phyloP scores from a whole-genome alignment of 2,329 filamentous ascomycete species.

The Pseudogymnoascus sp. region DNA sequence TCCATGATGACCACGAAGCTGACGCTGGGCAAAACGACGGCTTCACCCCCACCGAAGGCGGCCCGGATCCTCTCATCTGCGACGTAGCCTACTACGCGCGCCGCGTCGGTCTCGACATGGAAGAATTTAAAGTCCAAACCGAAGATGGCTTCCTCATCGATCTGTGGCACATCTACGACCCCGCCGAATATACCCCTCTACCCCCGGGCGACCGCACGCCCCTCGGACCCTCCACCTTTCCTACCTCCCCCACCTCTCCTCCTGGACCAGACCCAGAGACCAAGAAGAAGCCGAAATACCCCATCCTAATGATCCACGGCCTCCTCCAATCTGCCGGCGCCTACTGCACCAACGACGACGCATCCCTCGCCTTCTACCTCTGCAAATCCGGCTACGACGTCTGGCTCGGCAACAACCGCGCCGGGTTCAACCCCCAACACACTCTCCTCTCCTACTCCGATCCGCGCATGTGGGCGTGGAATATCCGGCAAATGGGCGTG shows the following conservation, averaged over 20 bases:
- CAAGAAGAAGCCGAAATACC: slow-evolving; percentile 56
- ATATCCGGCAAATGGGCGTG: slow-evolving; percentile 87
- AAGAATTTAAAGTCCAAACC: slow-evolving; percentile 76
- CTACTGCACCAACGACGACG: slow-evolving; percentile 84
- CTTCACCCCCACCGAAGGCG: slow-evolving; percentile 69
- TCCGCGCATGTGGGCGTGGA: slow-evolving; percentile 95
- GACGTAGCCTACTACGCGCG: slow-evolving; percentile 82
- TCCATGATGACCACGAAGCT: slow-evolving; percentile 29
- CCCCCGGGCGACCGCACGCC: slow-evolving; percentile 41
- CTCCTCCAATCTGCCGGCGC: slow-evolving; percentile 81
- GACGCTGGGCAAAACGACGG: slow-evolving; percentile 35
- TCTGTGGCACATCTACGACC: slow-evolving; percentile 84
- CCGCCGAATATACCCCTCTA: slow-evolving; percentile 56
- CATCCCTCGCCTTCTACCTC: slow-evolving; percentile 83
- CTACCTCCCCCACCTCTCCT: slow-evolving; percentile 24
- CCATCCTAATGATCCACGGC: slow-evolving; percentile 80
- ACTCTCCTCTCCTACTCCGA: slow-evolving; percentile 61
- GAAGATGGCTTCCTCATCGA: slow-evolving; percentile 90
- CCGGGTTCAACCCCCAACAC: slow-evolving; percentile 75
- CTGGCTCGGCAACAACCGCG: slow-evolving; percentile 91
- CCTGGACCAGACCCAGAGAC: slow-evolving; percentile 9
- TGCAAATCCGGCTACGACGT: slow-evolving; percentile 91
- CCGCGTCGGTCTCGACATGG: slow-evolving; percentile 77
- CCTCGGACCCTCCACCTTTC: slow-evolving; percentile 56
- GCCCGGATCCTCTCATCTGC: slow-evolving; percentile 67